Evolutionary conservation across 768 basidiomycete genomes (phyloP).

Genomic region (Tulasnella calospora): DNA sequence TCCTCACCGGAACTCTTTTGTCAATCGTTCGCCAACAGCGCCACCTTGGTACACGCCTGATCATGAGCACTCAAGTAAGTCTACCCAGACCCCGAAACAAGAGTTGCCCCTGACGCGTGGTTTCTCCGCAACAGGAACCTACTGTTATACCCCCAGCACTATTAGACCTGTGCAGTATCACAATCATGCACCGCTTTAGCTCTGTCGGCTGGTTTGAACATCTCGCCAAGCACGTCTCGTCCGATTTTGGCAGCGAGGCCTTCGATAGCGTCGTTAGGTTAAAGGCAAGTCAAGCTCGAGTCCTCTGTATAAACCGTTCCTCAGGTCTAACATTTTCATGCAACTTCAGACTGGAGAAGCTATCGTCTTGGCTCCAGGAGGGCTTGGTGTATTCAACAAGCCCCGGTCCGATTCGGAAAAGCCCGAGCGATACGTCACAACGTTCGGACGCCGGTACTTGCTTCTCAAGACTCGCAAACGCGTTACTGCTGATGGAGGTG

Average conservation of each 20-base stretch:
- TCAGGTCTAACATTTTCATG: background rate
- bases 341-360: constrained; percentile 62
- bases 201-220: constrained; percentile 33
- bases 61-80: constrained; percentile 24
- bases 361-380: constrained; percentile 62
- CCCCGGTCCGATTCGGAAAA: constrained; percentile 23
- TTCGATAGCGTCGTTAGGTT: constrained; percentile 63
- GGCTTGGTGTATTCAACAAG: constrained; percentile 44
- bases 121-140: constrained; percentile 6
- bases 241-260: constrained; percentile 54
- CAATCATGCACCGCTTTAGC: constrained; percentile 13
- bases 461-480: constrained; percentile 58
- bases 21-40: constrained; percentile 24
- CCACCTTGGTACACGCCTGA: constrained; percentile 22
- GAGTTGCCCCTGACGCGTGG: background rate
- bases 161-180: constrained; percentile 22
- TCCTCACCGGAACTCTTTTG: constrained; percentile 16
- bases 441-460: constrained; percentile 56
- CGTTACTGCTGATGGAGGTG: constrained; percentile 61
- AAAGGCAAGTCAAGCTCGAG: constrained; percentile 43
- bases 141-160: constrained; percentile 19
- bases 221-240: constrained; percentile 40
- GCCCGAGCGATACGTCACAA: constrained; percentile 31
- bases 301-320: too few relatives aligned
- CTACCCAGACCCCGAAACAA: background rate